These are phyloP conservation scores for Ormosia emarginata DNA, from an alignment of 306 rosid genomes.

Conservation along the genomic window DNA sequence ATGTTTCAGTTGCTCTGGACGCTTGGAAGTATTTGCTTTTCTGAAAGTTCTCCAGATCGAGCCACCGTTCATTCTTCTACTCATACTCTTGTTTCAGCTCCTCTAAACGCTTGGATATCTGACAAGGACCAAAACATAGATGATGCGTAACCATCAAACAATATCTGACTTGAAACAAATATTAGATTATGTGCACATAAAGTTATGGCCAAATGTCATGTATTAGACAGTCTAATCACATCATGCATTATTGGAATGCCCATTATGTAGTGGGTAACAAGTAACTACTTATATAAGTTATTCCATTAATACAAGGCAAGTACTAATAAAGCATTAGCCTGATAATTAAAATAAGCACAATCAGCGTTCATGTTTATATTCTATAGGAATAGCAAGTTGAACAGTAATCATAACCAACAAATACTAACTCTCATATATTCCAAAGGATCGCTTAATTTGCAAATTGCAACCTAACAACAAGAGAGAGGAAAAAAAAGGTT, in stretches of 20 bases:
- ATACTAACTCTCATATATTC: not conserved
- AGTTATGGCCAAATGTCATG: not conserved
- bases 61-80: constrained; percentile 37
- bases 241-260: not conserved
- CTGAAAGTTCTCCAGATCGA: constrained; percentile 14
- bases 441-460: not conserved
- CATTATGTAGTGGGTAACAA: not conserved
- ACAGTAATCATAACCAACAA: not conserved
- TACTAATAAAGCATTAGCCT: not conserved
- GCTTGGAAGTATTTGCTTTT: constrained; percentile 18
- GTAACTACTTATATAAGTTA: not conserved
- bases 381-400: not conserved
- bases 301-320: not conserved
- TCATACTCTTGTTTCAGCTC: constrained; percentile 51
- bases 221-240: not conserved
- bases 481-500: not conserved
- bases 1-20: not conserved
- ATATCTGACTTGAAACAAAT: not conserved
- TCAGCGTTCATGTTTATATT: not conserved
- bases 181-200: not conserved
- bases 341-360: not conserved
- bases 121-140: not conserved
- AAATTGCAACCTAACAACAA: not conserved
- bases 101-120: constrained; percentile 67
- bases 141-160: not conserved